Evolutionary conservation across 2,329 filamentous ascomycete species (phyloP).

Genomic region (Phoma sp.): DNA sequence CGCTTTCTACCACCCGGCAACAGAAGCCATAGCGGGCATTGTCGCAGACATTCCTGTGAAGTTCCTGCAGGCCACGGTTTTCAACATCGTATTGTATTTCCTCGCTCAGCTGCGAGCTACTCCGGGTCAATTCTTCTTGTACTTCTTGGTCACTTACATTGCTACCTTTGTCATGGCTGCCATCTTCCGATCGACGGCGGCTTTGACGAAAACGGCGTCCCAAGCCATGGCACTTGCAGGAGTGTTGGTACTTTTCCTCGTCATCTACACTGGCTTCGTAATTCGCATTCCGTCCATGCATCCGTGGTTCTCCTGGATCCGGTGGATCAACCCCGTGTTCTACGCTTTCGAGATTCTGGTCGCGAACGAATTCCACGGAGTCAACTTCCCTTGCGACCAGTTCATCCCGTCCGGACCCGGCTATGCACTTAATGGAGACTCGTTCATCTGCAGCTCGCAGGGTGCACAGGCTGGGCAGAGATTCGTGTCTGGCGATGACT

Average conservation of each 20-base stretch:
- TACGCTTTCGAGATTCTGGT: constrained; percentile 82
- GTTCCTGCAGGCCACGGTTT: constrained; percentile 69
- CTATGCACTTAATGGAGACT: constrained; percentile 28
- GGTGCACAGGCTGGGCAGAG: constrained; percentile 49
- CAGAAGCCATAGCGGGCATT: constrained; percentile 84
- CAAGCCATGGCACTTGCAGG: constrained; percentile 62
- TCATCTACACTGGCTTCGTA: constrained; percentile 72
- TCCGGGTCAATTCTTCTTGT: constrained; percentile 81
- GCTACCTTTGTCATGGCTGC: constrained; percentile 75
- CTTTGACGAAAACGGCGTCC: constrained; percentile 70
- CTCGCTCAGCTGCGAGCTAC: constrained; percentile 78
- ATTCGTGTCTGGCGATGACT: constrained; percentile 50
- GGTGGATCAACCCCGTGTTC: constrained; percentile 74
- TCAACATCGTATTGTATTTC: constrained; percentile 85
- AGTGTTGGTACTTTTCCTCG: constrained; percentile 66
- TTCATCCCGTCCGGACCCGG: constrained; percentile 50
- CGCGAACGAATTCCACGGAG: constrained; percentile 69
- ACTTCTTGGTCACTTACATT: constrained; percentile 64
- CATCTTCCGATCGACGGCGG: constrained; percentile 79
- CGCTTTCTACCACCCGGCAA: constrained; percentile 85
- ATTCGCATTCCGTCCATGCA: constrained; percentile 67
- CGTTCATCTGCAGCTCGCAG: constrained; percentile 47
- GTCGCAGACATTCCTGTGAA: constrained; percentile 84
- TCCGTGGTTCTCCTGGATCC: constrained; percentile 49
- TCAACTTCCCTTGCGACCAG: constrained; percentile 41